Evolutionary conservation across 2,329 filamentous ascomycete genomes (phyloP).

Genomic region (Botrytis elliptica): DNA sequence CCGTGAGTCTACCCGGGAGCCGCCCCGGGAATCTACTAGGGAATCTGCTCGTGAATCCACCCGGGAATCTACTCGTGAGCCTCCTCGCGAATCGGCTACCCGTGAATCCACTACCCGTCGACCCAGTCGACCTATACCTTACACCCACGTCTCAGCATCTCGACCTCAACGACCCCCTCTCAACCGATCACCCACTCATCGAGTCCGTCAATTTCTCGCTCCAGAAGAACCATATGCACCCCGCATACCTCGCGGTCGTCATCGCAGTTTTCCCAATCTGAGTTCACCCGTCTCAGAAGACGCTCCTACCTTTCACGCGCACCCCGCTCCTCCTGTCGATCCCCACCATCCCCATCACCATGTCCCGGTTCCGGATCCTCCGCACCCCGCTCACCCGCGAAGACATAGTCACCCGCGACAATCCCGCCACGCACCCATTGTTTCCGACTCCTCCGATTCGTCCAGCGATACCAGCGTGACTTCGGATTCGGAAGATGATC

Average conservation of each 20-base stretch:
- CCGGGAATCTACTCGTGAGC: neutral
- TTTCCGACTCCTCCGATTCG: slow-evolving; percentile 8
- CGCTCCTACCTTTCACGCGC: slow-evolving; percentile 31
- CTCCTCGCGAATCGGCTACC: neutral
- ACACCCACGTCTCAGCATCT: slow-evolving; percentile 28
- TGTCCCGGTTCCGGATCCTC: neutral
- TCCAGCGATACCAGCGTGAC: slow-evolving; percentile 2
- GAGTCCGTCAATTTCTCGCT: slow-evolving; percentile 44
- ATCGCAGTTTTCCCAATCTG: slow-evolving; percentile 36
- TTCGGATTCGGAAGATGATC: slow-evolving; percentile 19
- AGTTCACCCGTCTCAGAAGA: slow-evolving; percentile 29
- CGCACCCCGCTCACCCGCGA: slow-evolving; percentile 35
- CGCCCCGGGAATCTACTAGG: slow-evolving; percentile 19
- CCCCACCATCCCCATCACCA: slow-evolving; percentile 6
- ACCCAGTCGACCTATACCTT: slow-evolving; percentile 27
- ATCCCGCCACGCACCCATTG: slow-evolving; percentile 15
- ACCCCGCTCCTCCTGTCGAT: neutral
- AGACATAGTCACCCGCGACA: slow-evolving; percentile 51
- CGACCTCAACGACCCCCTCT: slow-evolving; percentile 35
- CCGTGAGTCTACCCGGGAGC: slow-evolving; percentile 28
- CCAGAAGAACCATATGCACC: slow-evolving; percentile 41
- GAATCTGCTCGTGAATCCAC: neutral
- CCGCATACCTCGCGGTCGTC: slow-evolving; percentile 27
- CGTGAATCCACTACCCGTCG: slow-evolving; percentile 9
- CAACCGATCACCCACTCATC: slow-evolving; percentile 37